These are phyloP conservation scores for Corrigiola litoralis DNA, from an alignment of 179 eudicot genomes.

Conservation along the genomic window DNA sequence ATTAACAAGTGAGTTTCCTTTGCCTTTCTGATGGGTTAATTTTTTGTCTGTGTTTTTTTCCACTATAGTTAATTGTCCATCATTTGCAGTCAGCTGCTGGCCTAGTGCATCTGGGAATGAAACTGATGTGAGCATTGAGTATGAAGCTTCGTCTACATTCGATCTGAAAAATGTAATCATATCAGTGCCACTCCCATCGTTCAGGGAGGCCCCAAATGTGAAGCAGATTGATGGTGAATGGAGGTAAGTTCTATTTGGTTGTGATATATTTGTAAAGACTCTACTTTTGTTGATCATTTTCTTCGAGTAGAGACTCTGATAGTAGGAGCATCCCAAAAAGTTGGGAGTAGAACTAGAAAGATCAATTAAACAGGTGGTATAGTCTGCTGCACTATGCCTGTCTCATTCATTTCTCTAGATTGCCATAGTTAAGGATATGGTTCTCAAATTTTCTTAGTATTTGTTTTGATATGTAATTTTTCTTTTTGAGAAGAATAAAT, in stretches of 20 bases:
- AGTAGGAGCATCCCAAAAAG: no score
- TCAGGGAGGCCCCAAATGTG: constrained; percentile 79
- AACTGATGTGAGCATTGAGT: constrained; percentile 80
- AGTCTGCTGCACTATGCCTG: no score
- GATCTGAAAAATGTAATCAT: constrained; percentile 79
- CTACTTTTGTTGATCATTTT: neutral
- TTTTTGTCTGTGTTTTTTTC: neutral
- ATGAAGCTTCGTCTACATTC: constrained; percentile 67
- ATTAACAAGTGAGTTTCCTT: constrained; percentile 54
- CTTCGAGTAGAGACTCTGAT: no score
- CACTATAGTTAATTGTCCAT: neutral
- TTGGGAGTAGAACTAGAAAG: no score
- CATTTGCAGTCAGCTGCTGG: constrained; percentile 77
- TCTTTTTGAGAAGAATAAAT: no score
- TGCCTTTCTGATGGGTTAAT: neutral
- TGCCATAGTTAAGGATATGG: no score
- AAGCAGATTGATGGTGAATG: constrained; percentile 83
- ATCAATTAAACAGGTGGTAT: no score
- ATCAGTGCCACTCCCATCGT: constrained; percentile 80
- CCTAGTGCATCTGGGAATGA: constrained; percentile 84
- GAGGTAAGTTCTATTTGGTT: constrained; percentile 38
- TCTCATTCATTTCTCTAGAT: no score
- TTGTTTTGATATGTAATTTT: no score
- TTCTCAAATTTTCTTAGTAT: no score
- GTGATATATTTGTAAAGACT: neutral